phyloP scores from a whole-genome alignment of 768 basidiomycete species.

The Daedaleopsis nitida region DNA sequence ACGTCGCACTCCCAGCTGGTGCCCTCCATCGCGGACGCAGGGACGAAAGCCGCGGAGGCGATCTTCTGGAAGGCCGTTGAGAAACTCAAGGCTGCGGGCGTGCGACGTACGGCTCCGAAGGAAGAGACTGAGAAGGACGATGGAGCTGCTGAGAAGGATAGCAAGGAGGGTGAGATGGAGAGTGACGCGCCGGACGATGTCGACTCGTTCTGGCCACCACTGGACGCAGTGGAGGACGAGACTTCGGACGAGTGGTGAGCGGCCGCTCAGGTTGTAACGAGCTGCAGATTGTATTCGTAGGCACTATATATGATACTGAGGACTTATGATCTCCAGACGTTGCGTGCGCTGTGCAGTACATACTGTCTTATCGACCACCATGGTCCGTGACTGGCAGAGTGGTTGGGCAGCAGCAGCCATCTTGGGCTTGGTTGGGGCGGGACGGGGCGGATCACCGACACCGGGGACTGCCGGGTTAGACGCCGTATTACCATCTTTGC shows the following conservation, averaged over 20 bases:
- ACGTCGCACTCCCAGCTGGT: conserved; percentile 38
- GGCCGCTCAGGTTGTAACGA: background rate
- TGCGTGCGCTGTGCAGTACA: too few species aligned
- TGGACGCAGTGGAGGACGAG: conserved; percentile 23
- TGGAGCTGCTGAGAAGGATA: conserved; percentile 25
- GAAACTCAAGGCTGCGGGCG: conserved; percentile 28
- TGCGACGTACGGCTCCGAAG: conserved; percentile 26
- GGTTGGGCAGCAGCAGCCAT: too few species aligned
- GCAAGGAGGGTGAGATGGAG: conserved; percentile 45
- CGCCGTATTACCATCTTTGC: conserved; percentile 15
- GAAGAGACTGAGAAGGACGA: conserved; percentile 21
- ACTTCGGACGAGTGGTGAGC: conserved; percentile 16
- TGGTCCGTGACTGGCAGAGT: too few species aligned
- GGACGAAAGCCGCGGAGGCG: conserved; percentile 58
- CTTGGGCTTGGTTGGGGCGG: background rate
- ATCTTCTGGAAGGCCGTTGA: conserved; percentile 51
- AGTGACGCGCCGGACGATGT: conserved; percentile 26
- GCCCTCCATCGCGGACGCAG: conserved; percentile 57
- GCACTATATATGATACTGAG: too few species aligned
- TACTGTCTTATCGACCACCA: too few species aligned
- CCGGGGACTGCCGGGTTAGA: background rate
- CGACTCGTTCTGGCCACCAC: conserved; percentile 25
- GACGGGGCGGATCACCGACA: conserved; percentile 2
- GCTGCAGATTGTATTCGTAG: too few species aligned
- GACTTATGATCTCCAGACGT: too few species aligned